Evolutionary conservation across 805 yeast species (phyloP), one percentile per base, ranked within the genome.

Genomic region (Wickerhamiella siamensis): DNA sequence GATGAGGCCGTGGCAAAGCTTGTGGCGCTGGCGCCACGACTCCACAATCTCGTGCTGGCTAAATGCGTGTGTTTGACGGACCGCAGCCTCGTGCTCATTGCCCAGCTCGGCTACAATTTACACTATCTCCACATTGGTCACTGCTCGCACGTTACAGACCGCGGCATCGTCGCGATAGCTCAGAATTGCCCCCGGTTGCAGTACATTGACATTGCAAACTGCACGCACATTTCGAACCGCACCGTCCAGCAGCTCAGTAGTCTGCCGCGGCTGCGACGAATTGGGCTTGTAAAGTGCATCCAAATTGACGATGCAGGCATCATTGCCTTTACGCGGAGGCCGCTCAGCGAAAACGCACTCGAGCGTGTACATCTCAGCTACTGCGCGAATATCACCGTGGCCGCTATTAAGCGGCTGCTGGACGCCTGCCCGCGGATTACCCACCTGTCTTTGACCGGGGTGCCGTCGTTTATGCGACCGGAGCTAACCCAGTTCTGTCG

Each of bases 101-200:
- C 93, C 5, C 69, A 68, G 24, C 66, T 91, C 44, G 94, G 88
- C 3, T 73, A 80, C 53, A 77, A 78, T 50, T 66, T 88, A 50
- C 95, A 86, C 55, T 84, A 86, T 52, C 70, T 91, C 39, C 97
- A 91, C 63, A 70, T 88, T 46, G 97, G 97, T 15, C 97, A 88
- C 63, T 91, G 98, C 64, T 72, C 77, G 36, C 75, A 80, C 54
- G 81, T 88, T 43, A 88, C 96, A 1, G 97, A 88, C 62, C 72
- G 69, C 47, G 96, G 96, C 17, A 91, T 91, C 15, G 71, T 74
- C 22, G 68, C 72, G 9, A 66, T 88, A 46, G 82, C 83, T 10
- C 71, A 79, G 48, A 70, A 72, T 37, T 91, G 97, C 55, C 81
- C 80, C 44, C 69, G 95, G 44, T 75, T 88, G 43, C 93, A 83